A percentile compares a stretch with the other conserved stretches of the same genome.
phyloP scores from a whole-genome alignment of 768 basidiomycete genomes.

The Phaeotremella fagi region DNA sequence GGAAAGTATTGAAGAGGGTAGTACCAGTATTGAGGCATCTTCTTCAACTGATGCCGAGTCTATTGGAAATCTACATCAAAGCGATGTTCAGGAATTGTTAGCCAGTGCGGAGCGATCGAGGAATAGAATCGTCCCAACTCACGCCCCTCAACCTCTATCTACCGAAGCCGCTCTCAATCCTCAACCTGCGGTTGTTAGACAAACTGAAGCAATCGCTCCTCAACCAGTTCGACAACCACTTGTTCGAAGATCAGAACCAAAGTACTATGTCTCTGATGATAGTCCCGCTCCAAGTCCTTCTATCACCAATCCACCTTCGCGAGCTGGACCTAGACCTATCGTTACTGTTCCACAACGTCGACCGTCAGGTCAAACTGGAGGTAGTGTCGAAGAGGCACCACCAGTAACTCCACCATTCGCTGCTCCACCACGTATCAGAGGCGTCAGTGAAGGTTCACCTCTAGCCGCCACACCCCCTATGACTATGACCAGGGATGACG shows the following conservation, averaged over 20 bases:
- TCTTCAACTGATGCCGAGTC: conserved; percentile 15
- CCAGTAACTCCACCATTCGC: conserved; percentile 38
- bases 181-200: conserved; percentile 23
- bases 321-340: conserved; percentile 27
- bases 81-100: conserved; percentile 12
- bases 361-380: conserved; percentile 22
- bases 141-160: conserved; percentile 25
- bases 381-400: conserved; percentile 17
- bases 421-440: conserved; percentile 7
- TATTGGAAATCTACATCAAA: not conserved
- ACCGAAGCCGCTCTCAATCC: conserved; percentile 29
- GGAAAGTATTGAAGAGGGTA: conserved; percentile 54
- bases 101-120: conserved; percentile 14
- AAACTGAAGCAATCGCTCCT: not conserved
- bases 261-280: conserved; percentile 36
- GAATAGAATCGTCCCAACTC: conserved; percentile 11
- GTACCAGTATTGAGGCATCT: conserved; percentile 28
- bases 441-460: conserved; percentile 34
- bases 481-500: conserved; percentile 14
- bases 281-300: conserved; percentile 9
- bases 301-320: conserved; percentile 15
- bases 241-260: conserved; percentile 27
- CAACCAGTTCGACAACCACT: conserved; percentile 9
- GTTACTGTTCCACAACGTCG: conserved; percentile 5
- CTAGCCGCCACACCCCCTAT: conserved; percentile 38